Base-by-base conservation (phyloP, 1,284 basidiomycete species). In the Ceratobasidium papillatum region DNA sequence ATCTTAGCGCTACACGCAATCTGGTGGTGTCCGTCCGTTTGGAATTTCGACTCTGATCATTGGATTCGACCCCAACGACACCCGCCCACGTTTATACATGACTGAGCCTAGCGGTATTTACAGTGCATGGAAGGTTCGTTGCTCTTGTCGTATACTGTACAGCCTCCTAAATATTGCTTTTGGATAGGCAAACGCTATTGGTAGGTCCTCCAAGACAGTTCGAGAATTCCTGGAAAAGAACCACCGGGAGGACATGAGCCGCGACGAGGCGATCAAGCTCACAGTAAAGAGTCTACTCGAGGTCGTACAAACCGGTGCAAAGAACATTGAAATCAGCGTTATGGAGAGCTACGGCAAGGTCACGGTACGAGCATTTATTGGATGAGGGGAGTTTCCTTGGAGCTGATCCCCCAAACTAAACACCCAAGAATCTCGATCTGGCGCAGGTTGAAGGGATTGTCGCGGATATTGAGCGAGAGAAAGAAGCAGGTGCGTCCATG, bases 141-240 rank as follows among this genome's bases (percentile, higher is more conserved):
- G n/a, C 38, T 2, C 5, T 25, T 38, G 0, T 17, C 36, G 0
- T 25, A 17, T 11, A 61, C 25, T 36, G 25, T 25, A 12, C 36
- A 61, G n/a, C 41, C 25, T 41, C 58, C 14, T 43, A 43, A 12
- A 11, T 32, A 9, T 30, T 43, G 34, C 19, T 61, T 17, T 38
- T 58, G 34, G 72, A 9, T 78, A 97, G 95, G 98, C 98, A 22
- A 98, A 96, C 81, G 95, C 98, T 5, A 98, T 99, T 80, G 98
- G 98, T 30, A 91, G 98, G 68, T 98, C 96, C 14, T 96, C 94
- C 17, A 99, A 99, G 85, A 99, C 98, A 3, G 98, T 99, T 12
- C 91, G 97, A 73, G 98, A 99, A 82, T 99, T 99, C 84, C 83
- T 99, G 75, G 98, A 99, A 84, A 99, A 99, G 88, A 98, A 99